Evolutionary conservation across 2,329 filamentous ascomycete species (phyloP).

Genomic region (Colletotrichum sp.): DNA sequence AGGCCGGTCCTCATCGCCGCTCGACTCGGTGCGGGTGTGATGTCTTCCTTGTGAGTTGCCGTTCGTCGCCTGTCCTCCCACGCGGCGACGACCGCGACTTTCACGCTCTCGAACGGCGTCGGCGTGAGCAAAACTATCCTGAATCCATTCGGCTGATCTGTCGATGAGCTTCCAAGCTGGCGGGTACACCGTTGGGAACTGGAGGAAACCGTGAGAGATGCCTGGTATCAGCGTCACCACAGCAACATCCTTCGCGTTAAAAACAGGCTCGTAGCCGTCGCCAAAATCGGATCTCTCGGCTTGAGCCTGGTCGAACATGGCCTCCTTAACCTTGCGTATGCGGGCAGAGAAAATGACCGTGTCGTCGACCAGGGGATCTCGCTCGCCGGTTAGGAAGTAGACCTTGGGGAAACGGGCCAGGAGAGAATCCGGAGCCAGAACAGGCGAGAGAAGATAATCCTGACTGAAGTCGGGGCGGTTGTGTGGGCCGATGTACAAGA

Average conservation of each 20-base stretch:
- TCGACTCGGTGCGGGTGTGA: conserved; percentile 59
- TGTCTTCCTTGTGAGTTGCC: conserved; percentile 26
- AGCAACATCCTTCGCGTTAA: conserved; percentile 75
- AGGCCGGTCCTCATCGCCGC: conserved; percentile 80
- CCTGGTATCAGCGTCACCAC: conserved; percentile 88
- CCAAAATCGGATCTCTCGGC: conserved; percentile 40
- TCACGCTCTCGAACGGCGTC: conserved; percentile 38
- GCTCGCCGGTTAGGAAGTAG: conserved; percentile 92
- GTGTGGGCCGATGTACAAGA: conserved; percentile 93
- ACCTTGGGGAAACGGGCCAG: conserved; percentile 91
- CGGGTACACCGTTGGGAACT: conserved; percentile 87
- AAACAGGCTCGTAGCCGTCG: conserved; percentile 51
- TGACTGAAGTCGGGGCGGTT: conserved; percentile 91
- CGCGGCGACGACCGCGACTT: conserved; percentile 1
- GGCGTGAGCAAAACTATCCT: conserved; percentile 70
- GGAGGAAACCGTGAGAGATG: conserved; percentile 91
- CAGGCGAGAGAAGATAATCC: conserved; percentile 88
- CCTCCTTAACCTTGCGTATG: conserved; percentile 78
- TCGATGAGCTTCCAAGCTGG: conserved; percentile 90
- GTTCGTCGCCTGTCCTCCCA: background rate
- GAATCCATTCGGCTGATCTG: conserved; percentile 80
- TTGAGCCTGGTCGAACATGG: conserved; percentile 37
- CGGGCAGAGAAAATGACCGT: conserved; percentile 95
- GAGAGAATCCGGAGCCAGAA: conserved; percentile 84
- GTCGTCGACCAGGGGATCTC: conserved; percentile 94